Evolutionary conservation across 1,139 yeast genomes (phyloP).

Genomic region (Magnusiomyces tetraspermus): DNA sequence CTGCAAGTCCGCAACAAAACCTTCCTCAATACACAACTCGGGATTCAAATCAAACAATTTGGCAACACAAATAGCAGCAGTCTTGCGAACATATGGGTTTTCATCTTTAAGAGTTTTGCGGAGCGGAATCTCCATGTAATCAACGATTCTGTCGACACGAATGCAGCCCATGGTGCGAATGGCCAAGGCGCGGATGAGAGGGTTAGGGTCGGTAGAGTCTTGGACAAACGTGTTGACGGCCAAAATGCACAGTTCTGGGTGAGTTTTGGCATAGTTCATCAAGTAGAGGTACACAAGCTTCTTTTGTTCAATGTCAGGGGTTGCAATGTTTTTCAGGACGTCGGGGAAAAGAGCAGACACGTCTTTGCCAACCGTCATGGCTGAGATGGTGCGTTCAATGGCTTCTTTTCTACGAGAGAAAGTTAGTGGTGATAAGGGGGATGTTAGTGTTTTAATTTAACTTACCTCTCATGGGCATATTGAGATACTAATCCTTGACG

Average conservation of each 20-base stretch:
- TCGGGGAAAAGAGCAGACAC: slow-evolving; percentile 93
- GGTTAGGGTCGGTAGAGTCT: slow-evolving; percentile 95
- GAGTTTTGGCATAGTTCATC: slow-evolving; percentile 94
- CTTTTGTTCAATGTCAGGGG: slow-evolving; percentile 94
- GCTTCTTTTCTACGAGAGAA: slow-evolving; percentile 62
- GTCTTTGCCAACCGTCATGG: slow-evolving; percentile 98
- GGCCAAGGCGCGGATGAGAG: slow-evolving; percentile 89
- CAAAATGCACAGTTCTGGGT: slow-evolving; percentile 89
- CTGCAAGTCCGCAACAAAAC: slow-evolving; percentile 64
- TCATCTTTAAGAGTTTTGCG: slow-evolving; percentile 80
- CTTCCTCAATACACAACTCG: slow-evolving; percentile 73
- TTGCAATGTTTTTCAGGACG: slow-evolving; percentile 90
- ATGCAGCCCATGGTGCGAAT: slow-evolving; percentile 98
- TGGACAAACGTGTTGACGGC: slow-evolving; percentile 94
- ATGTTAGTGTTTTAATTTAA: background rate
- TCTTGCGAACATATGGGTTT: slow-evolving; percentile 93
- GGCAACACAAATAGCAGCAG: slow-evolving; percentile 96
- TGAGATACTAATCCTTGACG: slow-evolving; percentile 88
- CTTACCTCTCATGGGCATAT: slow-evolving; percentile 49
- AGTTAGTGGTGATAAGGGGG: background rate
- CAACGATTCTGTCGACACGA: slow-evolving; percentile 89
- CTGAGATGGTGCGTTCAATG: slow-evolving; percentile 91
- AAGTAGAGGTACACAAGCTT: slow-evolving; percentile 87
- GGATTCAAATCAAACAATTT: slow-evolving; percentile 84
- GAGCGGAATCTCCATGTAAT: slow-evolving; percentile 85